Base-by-base conservation (phyloP, 1,284 basidiomycete genomes). In the Macrocystidia cucumis region DNA sequence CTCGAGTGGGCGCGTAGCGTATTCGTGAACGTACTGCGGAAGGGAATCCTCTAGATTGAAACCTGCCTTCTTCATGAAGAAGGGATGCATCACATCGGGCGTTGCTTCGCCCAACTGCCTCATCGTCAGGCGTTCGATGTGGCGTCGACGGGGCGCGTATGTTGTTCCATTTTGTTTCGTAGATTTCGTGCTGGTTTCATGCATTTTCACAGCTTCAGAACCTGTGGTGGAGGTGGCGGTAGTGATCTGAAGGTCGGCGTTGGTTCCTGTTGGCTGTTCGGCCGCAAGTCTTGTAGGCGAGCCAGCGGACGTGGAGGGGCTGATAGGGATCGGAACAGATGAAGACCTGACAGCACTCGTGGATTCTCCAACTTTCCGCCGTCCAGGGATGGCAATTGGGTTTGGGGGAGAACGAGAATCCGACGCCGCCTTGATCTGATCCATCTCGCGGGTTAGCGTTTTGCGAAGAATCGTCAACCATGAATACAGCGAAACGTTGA, bases 1-100 rank as follows among this genome's bases (percentile, higher is more conserved):
- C 57, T 91, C 87, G 38, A 92, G 63, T 1, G 88, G 85, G 39
- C 72, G 60, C 3, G 87, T 87, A 6, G 87, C 89, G 46, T 89
- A 91, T 55, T 91, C 86, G 46, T 92, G 79, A 29, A 91, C 84
- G 48, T 88, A 88, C 44, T 84, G 80, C 1, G 89, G 90, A 12
- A 91, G 53, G 1, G 83, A 78, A 44, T 89, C 83, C 50, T 85
- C 82, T 30, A 90, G 59, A 45, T 76, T 87, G 56, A 86, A 80
- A 1, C 85, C 84, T 20, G 88, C 80, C 50, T 77, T 84, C 49
- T 87, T 86, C 72, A 81, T 81, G 59, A 87, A 85, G 57, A 87
- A 86, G 25, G 87, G 74, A 62, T 84, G 82, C 85, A 81, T 88
- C 7, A 90, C 84, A 49, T 90, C 85, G 2, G 85, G 85, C 1